Evolutionary conservation across 1,284 basidiomycete species (phyloP), one percentile per base, ranked within the genome.

Genomic region (Ceraceosorus bombacis): DNA sequence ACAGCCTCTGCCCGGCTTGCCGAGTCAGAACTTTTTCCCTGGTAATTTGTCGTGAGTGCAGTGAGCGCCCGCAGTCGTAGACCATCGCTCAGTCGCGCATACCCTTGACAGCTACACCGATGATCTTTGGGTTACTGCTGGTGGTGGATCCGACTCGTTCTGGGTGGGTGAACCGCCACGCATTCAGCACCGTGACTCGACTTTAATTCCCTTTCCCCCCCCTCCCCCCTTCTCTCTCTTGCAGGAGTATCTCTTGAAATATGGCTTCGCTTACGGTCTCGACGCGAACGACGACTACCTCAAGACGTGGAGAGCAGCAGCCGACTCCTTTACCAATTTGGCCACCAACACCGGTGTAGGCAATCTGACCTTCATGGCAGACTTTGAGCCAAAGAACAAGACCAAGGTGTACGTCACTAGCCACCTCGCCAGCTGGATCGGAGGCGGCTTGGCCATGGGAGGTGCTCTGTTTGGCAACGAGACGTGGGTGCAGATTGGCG

Each of bases 371-470:
- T 70, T 64, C 54, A 55, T 74, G 2, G 60, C 65, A 46, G 70
- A 73, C 62, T 73, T 69, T 60, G 60, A 60, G 12, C 57, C 51
- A 1, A 27, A 37, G 0, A 61, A 64, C 15, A 69, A 68, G 8
- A 63, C 67, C 36, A 59, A 62, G 39, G 57, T 71, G 39, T 67
- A 68, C 9, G 46, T 66, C 17, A 68, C 62, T 54, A 64, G 64
- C 4, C 73, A 75, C 55, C 53, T 75, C 9, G 72, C 64, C 9
- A 73, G 71, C 57, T 74, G 73, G 54, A 65, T 58, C 0, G 66
- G 65, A 6, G 72, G 70, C 43, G 71, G 72, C 56, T 75, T 67
- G 69, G 68, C 72, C 37, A 53, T 73, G 6, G 73, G 73, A 5
- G 67, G 67, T 4, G 64, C 69, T 57, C 59, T 71, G 62, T 64